Base-by-base conservation (phyloP, 129 eudicot genomes). In the Smallanthus sonchifolius region DNA sequence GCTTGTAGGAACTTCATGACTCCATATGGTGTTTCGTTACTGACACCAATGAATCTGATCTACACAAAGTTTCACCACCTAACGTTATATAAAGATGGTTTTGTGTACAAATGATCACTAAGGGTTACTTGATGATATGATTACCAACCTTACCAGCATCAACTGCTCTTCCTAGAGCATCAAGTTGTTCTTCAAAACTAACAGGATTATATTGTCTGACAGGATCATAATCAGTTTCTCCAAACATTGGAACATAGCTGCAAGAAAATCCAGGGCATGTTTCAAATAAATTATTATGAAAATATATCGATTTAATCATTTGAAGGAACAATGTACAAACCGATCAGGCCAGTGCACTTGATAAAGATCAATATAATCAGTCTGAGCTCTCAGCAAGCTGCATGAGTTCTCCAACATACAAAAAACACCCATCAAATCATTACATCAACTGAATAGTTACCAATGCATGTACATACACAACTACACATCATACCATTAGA, bases 331-430 rank as follows among this genome's bases (percentile, higher is more conserved):
- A 63, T 72, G 37, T 70, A 87, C 97, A 70, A 73, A 93, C 98
- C 98, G 97, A 76, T 94, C 98, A 77, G 98, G 98, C 98, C 98
- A 94, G 76, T 94, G 98, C 77, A 94, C 55, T 79, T 94, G 98
- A 79, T 90, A 94, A 72, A 94, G 83, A 83, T 94, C 98, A 74
- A 94, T 86, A 78, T 90, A 88, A 69, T 94, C 97, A 5, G 89
- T 90, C 76, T 72, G 83, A 42, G 84, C 72, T 67, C 97, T 87
- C 82, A 82, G 52, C 84, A 94, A 85, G 74, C 98, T 94, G 96
- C 91, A 86, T 3, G 47, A 68, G 82, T 65, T 56, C 76, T 39
- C 76, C 76, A 80, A 45, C 61, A 80, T 8, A 67, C 67, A 79
- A 69, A 76, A 76, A 30, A 6, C 36, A 76, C n/a, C 70, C 81